Evolutionary conservation across 345 rosid genomes (phyloP), one percentile per base, ranked within the genome.

Genomic region (Brassica incana): DNA sequence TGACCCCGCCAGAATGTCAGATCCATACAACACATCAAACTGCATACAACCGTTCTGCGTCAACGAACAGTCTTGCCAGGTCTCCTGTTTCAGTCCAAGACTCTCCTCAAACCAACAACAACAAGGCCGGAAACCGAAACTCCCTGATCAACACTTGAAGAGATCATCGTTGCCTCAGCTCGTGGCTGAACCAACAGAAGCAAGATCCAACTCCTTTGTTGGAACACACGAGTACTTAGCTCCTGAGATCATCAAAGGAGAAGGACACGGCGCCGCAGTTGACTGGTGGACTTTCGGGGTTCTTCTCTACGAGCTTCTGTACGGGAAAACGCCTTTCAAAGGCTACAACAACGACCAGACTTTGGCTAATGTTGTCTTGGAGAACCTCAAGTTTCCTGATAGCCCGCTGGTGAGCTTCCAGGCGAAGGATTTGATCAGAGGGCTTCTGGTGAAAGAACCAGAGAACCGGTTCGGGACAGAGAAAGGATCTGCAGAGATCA

Each of bases 251-350:
- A 92, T 95, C 73, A 95, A 90, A 87, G 99, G 99, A 61, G 95
- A 95, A 82, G 99, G 97, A 66, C 99, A 95, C 10, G 99, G 99
- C 10, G 99, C 99, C 6, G 98, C 99, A 1, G 99, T 95, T 14
- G 99, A 95, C 84, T 95, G 99, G 99, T 95, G 99, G 99, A 95
- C 97, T 3, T 91, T 91, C 9, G 99, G 99, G 25, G 76, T 95
- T 74, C 90, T 95, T 54, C 95, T 95, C 33, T 92, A 88, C 29
- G 99, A 92, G 87, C 97, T 95, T 61, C 78, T 95, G 8, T 92
- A 92, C 9, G 98, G 99, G 45, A 89, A 72, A 85, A 92, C 99
- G 7, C 97, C 99, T 5, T 95, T 95, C 74, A 95, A 89, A 83
- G 99, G 99, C 54, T 78, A 85, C n/a, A 90, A 87, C 11, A 95